Conservation (phyloP, 1,284 basidiomycete species). For the Ceratobasidium sp. region DNA sequence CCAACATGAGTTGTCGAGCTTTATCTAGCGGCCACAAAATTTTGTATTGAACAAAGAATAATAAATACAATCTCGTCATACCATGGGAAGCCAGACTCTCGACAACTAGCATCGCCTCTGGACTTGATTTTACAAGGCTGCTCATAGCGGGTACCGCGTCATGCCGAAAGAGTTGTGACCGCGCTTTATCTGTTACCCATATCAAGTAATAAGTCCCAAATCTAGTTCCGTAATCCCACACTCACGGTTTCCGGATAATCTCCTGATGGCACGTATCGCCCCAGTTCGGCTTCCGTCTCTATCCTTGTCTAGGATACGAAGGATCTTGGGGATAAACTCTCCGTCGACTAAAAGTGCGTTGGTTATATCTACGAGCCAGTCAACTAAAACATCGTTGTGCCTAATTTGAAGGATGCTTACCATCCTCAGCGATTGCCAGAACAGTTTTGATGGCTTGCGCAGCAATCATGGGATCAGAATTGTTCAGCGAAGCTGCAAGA, state of each 20-base stretch:
- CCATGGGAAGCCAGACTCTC: constrained; percentile 3
- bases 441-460: neutral
- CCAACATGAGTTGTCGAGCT: neutral
- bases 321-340: too few species aligned
- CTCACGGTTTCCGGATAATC: neutral
- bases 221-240: too few species aligned
- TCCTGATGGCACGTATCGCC: neutral
- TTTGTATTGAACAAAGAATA: neutral
- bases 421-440: neutral
- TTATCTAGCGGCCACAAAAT: neutral
- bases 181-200: neutral
- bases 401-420: neutral
- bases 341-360: too few species aligned
- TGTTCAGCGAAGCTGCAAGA: neutral
- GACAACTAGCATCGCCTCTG: neutral
- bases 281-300: neutral
- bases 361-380: too few species aligned
- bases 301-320: too few species aligned
- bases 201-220: neutral
- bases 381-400: too few species aligned
- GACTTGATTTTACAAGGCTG: neutral
- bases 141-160: neutral
- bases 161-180: neutral
- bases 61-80: neutral
- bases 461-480: neutral